Evolutionary conservation across 2,329 filamentous ascomycete genomes (phyloP).

Genomic region (Fusarium sp.): DNA sequence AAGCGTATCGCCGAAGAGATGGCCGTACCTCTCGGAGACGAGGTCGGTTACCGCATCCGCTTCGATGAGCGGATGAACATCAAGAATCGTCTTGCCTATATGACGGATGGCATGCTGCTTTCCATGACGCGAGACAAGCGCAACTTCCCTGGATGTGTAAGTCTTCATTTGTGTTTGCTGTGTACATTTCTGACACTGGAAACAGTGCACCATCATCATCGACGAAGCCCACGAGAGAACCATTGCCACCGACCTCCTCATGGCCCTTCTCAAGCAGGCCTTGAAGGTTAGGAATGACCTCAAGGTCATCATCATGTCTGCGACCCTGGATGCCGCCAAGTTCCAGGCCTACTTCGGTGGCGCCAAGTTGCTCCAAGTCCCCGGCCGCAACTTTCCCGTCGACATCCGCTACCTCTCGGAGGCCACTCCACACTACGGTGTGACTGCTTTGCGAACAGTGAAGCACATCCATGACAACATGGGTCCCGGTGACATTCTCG

Average conservation of each 20-base stretch:
- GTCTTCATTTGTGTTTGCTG: neutral
- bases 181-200: neutral
- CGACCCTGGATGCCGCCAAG: neutral
- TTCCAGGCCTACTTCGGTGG: neutral
- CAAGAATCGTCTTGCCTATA: slow-evolving; percentile 21
- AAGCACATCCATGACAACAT: slow-evolving; percentile 90
- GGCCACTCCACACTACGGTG: neutral
- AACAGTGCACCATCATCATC: slow-evolving; percentile 10
- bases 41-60: slow-evolving; percentile 91
- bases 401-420: neutral
- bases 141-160: neutral
- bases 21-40: slow-evolving; percentile 83
- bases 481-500: slow-evolving; percentile 87
- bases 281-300: neutral
- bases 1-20: slow-evolving; percentile 89
- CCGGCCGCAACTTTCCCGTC: neutral
- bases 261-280: slow-evolving; percentile 16
- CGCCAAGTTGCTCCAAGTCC: neutral
- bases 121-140: neutral
- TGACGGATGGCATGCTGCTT: slow-evolving; percentile 21
- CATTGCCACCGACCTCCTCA: slow-evolving; percentile 8
- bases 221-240: slow-evolving; percentile 33
- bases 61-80: slow-evolving; percentile 66
- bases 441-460: too few relatives aligned
- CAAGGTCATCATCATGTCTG: slow-evolving; percentile 25